Evolutionary conservation across 73 alveolate species (phyloP).

Genomic region (Paramecium tetraurelia): DNA sequence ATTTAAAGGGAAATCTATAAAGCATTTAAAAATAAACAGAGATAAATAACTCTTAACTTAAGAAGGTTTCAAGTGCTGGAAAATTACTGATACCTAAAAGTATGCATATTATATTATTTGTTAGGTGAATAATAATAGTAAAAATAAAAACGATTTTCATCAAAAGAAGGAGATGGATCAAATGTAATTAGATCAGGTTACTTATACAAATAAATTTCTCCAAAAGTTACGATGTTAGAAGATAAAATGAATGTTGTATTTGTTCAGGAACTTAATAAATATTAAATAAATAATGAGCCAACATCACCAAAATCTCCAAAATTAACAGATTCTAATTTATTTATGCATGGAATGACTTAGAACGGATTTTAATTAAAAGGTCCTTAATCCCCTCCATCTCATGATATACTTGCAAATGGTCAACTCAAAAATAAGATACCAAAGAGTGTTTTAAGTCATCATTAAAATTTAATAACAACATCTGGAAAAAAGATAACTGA

Average conservation of each 20-base stretch:
- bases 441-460: conserved; percentile 5
- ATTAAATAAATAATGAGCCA: background rate
- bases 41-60: background rate
- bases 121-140: background rate
- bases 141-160: background rate
- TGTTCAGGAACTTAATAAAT: background rate
- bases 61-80: conserved; percentile 14
- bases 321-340: background rate
- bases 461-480: background rate
- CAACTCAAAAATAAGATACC: background rate
- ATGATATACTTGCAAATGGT: background rate
- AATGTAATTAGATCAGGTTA: background rate
- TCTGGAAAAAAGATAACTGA: background rate
- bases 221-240: background rate
- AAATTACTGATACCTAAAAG: background rate
- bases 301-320: conserved; percentile 1
- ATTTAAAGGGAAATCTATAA: background rate
- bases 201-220: background rate
- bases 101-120: background rate
- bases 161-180: background rate
- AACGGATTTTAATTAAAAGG: background rate
- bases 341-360: background rate
- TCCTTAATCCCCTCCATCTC: background rate
- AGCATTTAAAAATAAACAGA: background rate
- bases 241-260: background rate